These are phyloP conservation scores for Leucocoprinus sp. DNA, from an alignment of 768 basidiomycete species.

Conservation along the genomic window DNA sequence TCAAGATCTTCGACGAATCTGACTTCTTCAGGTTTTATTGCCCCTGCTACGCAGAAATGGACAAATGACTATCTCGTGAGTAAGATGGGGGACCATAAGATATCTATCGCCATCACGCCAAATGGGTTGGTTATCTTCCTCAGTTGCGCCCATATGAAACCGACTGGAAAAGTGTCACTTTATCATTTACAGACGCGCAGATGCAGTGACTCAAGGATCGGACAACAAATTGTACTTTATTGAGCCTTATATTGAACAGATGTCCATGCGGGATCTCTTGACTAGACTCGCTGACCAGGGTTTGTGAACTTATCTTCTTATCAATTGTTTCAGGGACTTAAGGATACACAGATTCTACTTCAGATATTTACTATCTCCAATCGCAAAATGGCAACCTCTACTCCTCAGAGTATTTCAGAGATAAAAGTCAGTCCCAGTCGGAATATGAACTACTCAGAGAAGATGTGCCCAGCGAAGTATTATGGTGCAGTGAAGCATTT, in stretches of 20 bases:
- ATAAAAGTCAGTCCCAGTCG: slow-evolving; percentile 27
- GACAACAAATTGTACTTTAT: slow-evolving; percentile 61
- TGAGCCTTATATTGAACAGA: slow-evolving; percentile 63
- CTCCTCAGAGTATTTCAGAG: slow-evolving; percentile 23
- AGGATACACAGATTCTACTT: neutral
- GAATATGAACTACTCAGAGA: slow-evolving; percentile 55
- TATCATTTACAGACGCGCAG: slow-evolving; percentile 49
- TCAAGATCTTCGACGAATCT: neutral
- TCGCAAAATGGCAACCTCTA: slow-evolving; percentile 90
- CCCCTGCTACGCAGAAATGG: slow-evolving; percentile 53
- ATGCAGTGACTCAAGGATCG: slow-evolving; percentile 51
- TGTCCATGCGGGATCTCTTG: slow-evolving; percentile 57
- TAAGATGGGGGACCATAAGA: slow-evolving; percentile 41
- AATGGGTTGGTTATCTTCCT: slow-evolving; percentile 54
- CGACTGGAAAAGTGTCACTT: too few species aligned
- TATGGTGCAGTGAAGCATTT: slow-evolving; percentile 72
- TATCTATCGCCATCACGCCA: slow-evolving; percentile 78
- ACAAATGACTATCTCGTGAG: slow-evolving; percentile 50
- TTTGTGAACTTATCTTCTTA: neutral
- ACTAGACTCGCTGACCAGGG: slow-evolving; percentile 19
- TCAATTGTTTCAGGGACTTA: neutral
- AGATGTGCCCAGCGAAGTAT: slow-evolving; percentile 63
- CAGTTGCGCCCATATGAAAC: too few species aligned
- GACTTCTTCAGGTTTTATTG: slow-evolving; percentile 33
- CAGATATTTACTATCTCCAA: slow-evolving; percentile 66